These are phyloP conservation scores for Penicillium sp. DNA, from an alignment of 2,329 filamentous ascomycete genomes.

Conservation along the genomic window DNA sequence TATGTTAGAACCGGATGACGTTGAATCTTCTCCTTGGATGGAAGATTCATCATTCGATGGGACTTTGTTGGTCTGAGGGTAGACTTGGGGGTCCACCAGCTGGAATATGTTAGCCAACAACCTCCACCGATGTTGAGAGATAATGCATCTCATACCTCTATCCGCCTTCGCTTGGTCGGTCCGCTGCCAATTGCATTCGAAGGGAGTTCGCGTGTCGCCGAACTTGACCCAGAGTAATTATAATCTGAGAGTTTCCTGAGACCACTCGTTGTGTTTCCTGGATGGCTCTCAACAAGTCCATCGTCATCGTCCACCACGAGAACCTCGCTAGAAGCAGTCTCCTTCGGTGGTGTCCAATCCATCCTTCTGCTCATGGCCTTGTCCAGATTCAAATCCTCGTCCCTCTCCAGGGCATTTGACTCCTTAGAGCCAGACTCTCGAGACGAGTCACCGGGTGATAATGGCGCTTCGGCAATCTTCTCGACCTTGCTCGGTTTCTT, in stretches of 20 bases:
- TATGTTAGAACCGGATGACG: slow-evolving; percentile 7
- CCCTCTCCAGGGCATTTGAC: slow-evolving; percentile 17
- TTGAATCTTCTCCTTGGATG: slow-evolving; percentile 13
- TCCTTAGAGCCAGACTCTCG: slow-evolving; percentile 3
- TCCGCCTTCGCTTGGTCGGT: slow-evolving; percentile 35
- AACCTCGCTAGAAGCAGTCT: slow-evolving; percentile 29
- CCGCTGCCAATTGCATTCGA: slow-evolving; percentile 16
- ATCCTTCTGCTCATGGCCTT: slow-evolving; percentile 52
- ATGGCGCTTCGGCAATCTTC: slow-evolving; percentile 2
- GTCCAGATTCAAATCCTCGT: slow-evolving; percentile 30
- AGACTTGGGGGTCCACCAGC: slow-evolving; percentile 25
- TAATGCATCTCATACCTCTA: slow-evolving; percentile 30
- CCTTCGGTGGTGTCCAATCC: slow-evolving; percentile 64
- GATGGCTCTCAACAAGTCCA: background rate
- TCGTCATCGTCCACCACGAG: slow-evolving; percentile 15
- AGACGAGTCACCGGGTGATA: background rate
- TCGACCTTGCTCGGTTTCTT: slow-evolving; percentile 11
- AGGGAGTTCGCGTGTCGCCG: slow-evolving; percentile 10
- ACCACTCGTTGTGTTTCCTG: slow-evolving; percentile 1
- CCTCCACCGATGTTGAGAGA: background rate
- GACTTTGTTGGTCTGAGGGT: slow-evolving; percentile 10
- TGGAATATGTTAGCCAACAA: slow-evolving; percentile 7
- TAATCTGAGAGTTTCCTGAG: slow-evolving; percentile 40
- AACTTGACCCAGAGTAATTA: slow-evolving; percentile 31
- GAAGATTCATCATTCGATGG: slow-evolving; percentile 8